These are phyloP conservation scores for Trametes maxima DNA, from an alignment of 768 basidiomycete genomes.

Conservation along the genomic window DNA sequence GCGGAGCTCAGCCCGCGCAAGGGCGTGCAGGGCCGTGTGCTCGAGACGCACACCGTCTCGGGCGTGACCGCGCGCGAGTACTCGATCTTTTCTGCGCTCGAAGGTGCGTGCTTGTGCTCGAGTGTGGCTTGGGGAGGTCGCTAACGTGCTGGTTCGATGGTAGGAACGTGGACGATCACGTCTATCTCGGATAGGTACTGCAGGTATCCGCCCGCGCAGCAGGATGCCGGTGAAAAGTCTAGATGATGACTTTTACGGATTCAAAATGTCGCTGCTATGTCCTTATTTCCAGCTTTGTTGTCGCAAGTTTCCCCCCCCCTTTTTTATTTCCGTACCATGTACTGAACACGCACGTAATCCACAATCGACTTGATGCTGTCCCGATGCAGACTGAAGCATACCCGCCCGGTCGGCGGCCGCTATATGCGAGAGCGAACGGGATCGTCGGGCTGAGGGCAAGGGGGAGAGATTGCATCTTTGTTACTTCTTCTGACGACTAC, in stretches of 20 bases:
- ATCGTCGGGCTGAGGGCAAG: conserved; percentile 15
- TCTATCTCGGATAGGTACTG: conserved; percentile 90
- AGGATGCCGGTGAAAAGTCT: conserved; percentile 48
- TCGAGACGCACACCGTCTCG: conserved; percentile 91
- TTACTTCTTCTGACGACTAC: conserved; percentile 20
- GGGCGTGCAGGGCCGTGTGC: conserved; percentile 74
- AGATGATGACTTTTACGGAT: conserved; percentile 16
- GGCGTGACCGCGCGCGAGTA: conserved; percentile 75
- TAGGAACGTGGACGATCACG: conserved; percentile 91
- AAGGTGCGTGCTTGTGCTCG: conserved; percentile 58
- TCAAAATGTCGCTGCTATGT: not conserved
- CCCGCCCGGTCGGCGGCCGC: too few species aligned
- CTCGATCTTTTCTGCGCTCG: conserved; percentile 88
- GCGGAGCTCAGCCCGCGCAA: conserved; percentile 71
- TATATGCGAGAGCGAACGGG: conserved; percentile 7
- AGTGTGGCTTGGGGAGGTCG: not conserved
- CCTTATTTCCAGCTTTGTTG: not conserved
- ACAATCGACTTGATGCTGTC: not conserved
- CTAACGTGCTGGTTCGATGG: conserved; percentile 2
- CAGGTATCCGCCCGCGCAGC: conserved; percentile 78
- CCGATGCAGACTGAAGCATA: not conserved
- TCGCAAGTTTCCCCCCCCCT: not conserved
- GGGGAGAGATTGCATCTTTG: conserved; percentile 8
- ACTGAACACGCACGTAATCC: not conserved
- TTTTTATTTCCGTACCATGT: not conserved